These are phyloP conservation scores for Brassica carinata DNA, from an alignment of 345 rosid genomes.

Conservation along the genomic window DNA sequence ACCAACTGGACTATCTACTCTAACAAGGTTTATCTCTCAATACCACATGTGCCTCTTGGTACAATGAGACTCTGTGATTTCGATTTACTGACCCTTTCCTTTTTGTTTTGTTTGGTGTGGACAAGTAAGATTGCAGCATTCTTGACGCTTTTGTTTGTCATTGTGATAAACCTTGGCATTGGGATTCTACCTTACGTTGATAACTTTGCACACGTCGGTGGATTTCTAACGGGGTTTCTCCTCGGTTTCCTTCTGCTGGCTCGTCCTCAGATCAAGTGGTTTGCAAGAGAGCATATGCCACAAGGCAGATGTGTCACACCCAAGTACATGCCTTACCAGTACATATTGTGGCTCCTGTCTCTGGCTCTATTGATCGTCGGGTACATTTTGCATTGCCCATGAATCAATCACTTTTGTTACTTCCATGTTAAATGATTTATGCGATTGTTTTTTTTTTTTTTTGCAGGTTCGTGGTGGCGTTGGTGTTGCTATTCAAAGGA, in stretches of 20 bases:
- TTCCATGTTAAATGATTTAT: neutral
- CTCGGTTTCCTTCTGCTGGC: constrained; percentile 78
- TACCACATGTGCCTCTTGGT: neutral
- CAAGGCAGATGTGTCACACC: constrained; percentile 50
- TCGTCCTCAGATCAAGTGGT: constrained; percentile 86
- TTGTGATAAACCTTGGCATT: constrained; percentile 65
- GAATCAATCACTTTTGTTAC: neutral
- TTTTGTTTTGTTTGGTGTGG: neutral
- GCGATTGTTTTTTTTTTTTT: neutral
- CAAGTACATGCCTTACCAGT: constrained; percentile 77
- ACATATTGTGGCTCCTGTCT: constrained; percentile 60
- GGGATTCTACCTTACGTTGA: constrained; percentile 91
- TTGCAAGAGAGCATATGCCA: constrained; percentile 49
- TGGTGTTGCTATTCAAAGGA: constrained; percentile 70
- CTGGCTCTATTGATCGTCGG: constrained; percentile 58
- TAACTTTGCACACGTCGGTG: constrained; percentile 90
- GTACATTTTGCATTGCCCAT: constrained; percentile 43
- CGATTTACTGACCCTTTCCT: neutral
- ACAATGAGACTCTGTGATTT: neutral
- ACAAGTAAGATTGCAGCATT: constrained; percentile 72
- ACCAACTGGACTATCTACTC: constrained; percentile 88
- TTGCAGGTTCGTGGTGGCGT: constrained; percentile 57
- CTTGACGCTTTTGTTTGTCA: constrained; percentile 69
- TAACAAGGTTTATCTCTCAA: constrained; percentile 57
- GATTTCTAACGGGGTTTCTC: constrained; percentile 81